A percentile compares a stretch with the other conserved stretches of the same genome.
Conservation (phyloP, 768 basidiomycete genomes). For the Gloeostereum incarnatum region DNA sequence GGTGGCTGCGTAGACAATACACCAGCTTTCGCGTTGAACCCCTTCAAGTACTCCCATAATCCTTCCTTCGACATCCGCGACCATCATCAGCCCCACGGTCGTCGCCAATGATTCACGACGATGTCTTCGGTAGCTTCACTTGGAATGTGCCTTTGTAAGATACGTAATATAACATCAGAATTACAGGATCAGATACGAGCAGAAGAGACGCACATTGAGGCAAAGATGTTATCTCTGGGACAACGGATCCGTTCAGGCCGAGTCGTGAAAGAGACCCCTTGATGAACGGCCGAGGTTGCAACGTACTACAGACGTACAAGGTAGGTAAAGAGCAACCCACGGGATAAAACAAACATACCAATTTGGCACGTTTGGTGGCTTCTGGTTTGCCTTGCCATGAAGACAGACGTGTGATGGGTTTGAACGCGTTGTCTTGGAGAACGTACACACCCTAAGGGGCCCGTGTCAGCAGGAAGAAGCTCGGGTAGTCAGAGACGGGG, state of each 20-base stretch:
- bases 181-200: neutral
- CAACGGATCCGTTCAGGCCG: conserved; percentile 67
- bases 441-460: conserved; percentile 77
- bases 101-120: too few species aligned
- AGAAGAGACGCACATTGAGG: conserved; percentile 63
- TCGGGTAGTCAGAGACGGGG: conserved; percentile 6
- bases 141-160: conserved; percentile 63
- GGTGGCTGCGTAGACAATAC: too few species aligned
- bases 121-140: conserved; percentile 71
- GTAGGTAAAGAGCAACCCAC: neutral
- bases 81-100: too few species aligned
- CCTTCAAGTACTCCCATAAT: too few species aligned
- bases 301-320: too few species aligned
- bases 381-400: conserved; percentile 73
- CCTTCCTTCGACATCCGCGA: too few species aligned
- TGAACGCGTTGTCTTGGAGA: conserved; percentile 86
- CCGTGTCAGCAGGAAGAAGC: neutral
- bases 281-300: too few species aligned
- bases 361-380: conserved; percentile 57
- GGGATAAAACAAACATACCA: conserved; percentile 34
- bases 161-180: too few species aligned
- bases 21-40: too few species aligned
- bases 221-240: conserved; percentile 68
- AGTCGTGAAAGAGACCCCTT: conserved; percentile 74
- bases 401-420: conserved; percentile 73